Evolutionary conservation across 768 basidiomycete genomes (phyloP), one percentile per base, ranked within the genome.

Genomic region (Naganishia friedmannii): DNA sequence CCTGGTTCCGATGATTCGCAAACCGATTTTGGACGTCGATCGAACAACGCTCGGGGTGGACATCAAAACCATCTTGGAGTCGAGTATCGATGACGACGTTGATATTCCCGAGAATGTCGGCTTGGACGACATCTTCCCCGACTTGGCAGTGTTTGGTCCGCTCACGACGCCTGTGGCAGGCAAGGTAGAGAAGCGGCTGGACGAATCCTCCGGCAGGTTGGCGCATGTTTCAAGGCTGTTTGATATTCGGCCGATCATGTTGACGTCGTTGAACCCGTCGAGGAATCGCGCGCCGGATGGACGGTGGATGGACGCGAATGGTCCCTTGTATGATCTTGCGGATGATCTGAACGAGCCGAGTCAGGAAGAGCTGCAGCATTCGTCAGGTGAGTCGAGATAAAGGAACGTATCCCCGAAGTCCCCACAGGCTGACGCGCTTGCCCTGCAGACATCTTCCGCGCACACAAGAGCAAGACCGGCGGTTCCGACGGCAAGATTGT

Each of bases 201-300:
- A 98, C 74, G 93, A 93, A 65, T 86, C 82, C 8, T 88, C 87
- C 68, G 87, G 88, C 34, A 91, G 89, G 72, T 82, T 97, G 31
- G 86, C 87, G 29, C 89, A 91, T 31, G 85, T 88, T 54, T 88
- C 88, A 29, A 84, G 86, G 69, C 89, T 95, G 78, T 91, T 96
- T 89, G 84, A 87, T 67, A 83, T 85, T 42, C 91, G 90, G 77
- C 92, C 93, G 1, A 89, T 92, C 1, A 85, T 99, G 31, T 84
- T 97, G 39, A 88, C 92, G 12, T 86, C 93, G 55, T 82, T 98
- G 42, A 85, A 92, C 73, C 96, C 95, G 7, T 86, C 90, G 6
- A 88, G 85, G 76, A 88, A 88, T 72, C 89, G 88, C 84, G 86
- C 85, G 17, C 46, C 51, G 71, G 83, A 87, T 56, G 89, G 86